Evolutionary conservation across 2,329 filamentous ascomycete genomes (phyloP), one percentile per base, ranked within the genome.

Genomic region (Diaporthe sp.): DNA sequence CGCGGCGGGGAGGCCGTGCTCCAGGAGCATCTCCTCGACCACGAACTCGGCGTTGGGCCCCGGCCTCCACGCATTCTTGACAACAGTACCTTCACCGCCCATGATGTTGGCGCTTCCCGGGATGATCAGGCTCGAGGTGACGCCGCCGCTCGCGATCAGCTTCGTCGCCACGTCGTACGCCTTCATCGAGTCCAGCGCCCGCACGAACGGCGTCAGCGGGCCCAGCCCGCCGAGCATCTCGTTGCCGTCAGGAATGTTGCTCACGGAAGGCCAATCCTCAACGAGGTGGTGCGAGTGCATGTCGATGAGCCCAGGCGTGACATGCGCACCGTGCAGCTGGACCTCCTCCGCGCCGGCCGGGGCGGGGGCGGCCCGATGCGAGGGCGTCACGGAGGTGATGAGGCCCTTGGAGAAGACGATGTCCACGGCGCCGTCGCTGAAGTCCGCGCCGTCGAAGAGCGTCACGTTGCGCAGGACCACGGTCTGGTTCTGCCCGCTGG

Each of bases 41-140:
- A 86, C 81, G 15, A 82, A 82, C 72, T 87, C 85, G 1, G 80
- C 81, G 72, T 82, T 71, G 25, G 79, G 76, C 17, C 85, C 85
- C 12, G 83, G 77, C 49, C 79, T 79, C 8, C 83, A 78, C 0
- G 81, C 74, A 77, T 87, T 87, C 80, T 87, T 87, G 20, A 87
- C 81, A 7, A 84, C 77, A 10, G 83, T 80, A 7, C 83, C 86
- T 79, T 88, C 86, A 12, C 86, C 86, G n/a, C 84, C 85, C 78
- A 87, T 86, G 72, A 86, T 83, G 76, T 87, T 88, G 47, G 82
- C 83, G 4, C 84, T 84, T 7, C 86, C 86, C 1, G 86, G 85
- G 31, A 87, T 79, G 49, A 87, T 81, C n/a, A 88, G 82, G n/a
- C 85, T 86, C 4, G 85, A 84, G 1, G 86, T 87, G 28, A 87